Conservation (phyloP, 129 eudicot species). For the Smallanthus sonchifolius region DNA sequence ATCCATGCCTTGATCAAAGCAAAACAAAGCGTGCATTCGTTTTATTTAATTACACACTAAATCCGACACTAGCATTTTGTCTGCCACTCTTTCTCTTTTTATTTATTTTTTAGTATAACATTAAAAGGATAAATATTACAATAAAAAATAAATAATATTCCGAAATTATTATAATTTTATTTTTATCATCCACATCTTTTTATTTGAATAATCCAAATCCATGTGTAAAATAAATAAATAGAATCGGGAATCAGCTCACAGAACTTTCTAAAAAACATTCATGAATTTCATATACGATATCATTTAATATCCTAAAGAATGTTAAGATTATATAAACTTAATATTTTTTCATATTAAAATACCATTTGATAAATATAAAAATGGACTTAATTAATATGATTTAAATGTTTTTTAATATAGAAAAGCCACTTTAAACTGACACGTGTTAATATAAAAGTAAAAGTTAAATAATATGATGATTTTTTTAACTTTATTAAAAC, state of each 20-base stretch:
- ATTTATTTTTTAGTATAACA: slow-evolving; percentile 10
- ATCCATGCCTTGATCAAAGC: slow-evolving; percentile 29
- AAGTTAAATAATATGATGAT: neutral
- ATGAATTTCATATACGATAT: neutral
- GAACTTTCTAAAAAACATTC: neutral
- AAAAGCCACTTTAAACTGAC: neutral
- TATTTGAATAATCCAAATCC: slow-evolving; percentile 2
- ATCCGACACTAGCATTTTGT: slow-evolving; percentile 43
- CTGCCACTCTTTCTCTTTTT: slow-evolving; percentile 27
- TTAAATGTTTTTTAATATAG: neutral
- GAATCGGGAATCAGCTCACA: neutral
- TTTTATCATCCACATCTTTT: neutral
- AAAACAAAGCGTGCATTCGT: slow-evolving; percentile 32
- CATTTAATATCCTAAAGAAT: neutral
- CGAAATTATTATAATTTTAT: neutral
- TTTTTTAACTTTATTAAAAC: neutral
- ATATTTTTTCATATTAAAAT: neutral
- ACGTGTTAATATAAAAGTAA: neutral
- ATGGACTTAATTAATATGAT: too few relatives aligned
- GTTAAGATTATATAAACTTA: neutral
- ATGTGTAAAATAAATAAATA: neutral
- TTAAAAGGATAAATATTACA: slow-evolving; percentile 29
- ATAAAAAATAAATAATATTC: neutral
- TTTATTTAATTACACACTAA: slow-evolving; percentile 34
- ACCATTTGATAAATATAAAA: neutral